Evolutionary conservation across 2,329 filamentous ascomycete genomes (phyloP).

Genomic region (Zalaria obscura): DNA sequence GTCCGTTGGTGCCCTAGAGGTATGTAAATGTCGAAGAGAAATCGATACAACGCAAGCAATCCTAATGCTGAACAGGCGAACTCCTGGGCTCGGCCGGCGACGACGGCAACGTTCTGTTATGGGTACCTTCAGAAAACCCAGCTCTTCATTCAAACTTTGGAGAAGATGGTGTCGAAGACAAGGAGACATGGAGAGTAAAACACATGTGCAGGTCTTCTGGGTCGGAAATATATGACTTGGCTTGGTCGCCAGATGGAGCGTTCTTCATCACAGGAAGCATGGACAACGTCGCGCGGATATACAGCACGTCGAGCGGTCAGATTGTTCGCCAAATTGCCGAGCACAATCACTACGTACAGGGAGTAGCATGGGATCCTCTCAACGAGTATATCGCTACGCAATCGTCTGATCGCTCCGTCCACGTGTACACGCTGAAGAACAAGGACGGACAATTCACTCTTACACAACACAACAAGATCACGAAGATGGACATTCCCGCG

Average conservation of each 20-base stretch:
- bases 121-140: slow-evolving; percentile 75
- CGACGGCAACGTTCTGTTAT: slow-evolving; percentile 91
- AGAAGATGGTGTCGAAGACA: slow-evolving; percentile 77
- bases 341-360: slow-evolving; percentile 96
- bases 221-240: slow-evolving; percentile 93
- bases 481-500: slow-evolving; percentile 85
- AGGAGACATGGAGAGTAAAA: slow-evolving; percentile 92
- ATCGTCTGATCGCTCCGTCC: slow-evolving; percentile 92
- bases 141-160: slow-evolving; percentile 52
- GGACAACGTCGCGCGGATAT: slow-evolving; percentile 96
- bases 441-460: slow-evolving; percentile 94
- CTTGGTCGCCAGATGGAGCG: slow-evolving; percentile 92
- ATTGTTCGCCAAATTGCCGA: slow-evolving; percentile 89
- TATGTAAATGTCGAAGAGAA: slow-evolving; percentile 26
- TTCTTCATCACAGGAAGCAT: slow-evolving; percentile 99
- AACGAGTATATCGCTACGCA: slow-evolving; percentile 98
- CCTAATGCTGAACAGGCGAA: slow-evolving; percentile 48
- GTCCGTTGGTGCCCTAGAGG: slow-evolving; percentile 91
- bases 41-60: background rate
- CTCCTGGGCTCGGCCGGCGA: slow-evolving; percentile 89
- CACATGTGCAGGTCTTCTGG: slow-evolving; percentile 95
- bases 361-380: slow-evolving; percentile 93
- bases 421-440: slow-evolving; percentile 90
- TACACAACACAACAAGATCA: slow-evolving; percentile 62
- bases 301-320: slow-evolving; percentile 73